Conservation (phyloP, 2,329 filamentous ascomycete species). For the Cladobotryum protrusum region DNA sequence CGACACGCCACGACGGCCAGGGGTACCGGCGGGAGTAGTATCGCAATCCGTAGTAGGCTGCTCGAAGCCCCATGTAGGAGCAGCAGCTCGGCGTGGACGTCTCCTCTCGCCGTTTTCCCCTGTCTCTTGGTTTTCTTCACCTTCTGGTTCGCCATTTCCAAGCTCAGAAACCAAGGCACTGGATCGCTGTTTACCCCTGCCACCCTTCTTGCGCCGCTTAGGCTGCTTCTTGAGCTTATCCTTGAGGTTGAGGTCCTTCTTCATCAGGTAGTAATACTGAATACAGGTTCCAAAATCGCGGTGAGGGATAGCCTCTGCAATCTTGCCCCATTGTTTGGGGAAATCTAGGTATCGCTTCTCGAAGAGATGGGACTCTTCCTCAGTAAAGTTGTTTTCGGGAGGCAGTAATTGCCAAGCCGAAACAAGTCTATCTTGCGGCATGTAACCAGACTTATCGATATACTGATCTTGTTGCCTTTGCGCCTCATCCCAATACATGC, state of each 20-base stretch:
- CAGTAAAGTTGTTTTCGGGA: slow-evolving; percentile 67
- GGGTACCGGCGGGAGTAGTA: slow-evolving; percentile 52
- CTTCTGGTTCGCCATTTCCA: slow-evolving; percentile 52
- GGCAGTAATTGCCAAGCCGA: slow-evolving; percentile 66
- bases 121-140: slow-evolving; percentile 49
- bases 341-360: slow-evolving; percentile 68
- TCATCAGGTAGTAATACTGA: slow-evolving; percentile 80
- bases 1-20: slow-evolving; percentile 43
- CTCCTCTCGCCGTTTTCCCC: slow-evolving; percentile 56
- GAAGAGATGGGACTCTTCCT: slow-evolving; percentile 63
- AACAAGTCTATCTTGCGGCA: slow-evolving; percentile 61
- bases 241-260: slow-evolving; percentile 68
- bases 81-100: slow-evolving; percentile 57
- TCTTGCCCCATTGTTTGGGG: slow-evolving; percentile 77
- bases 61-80: slow-evolving; percentile 66
- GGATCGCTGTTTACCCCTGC: slow-evolving; percentile 52
- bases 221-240: slow-evolving; percentile 64
- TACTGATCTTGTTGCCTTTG: slow-evolving; percentile 55
- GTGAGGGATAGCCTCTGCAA: slow-evolving; percentile 60
- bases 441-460: slow-evolving; percentile 58
- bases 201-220: slow-evolving; percentile 50
- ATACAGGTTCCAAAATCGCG: slow-evolving; percentile 76
- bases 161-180: slow-evolving; percentile 62
- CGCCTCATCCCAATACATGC: slow-evolving; percentile 59
- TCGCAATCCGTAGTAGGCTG: slow-evolving; percentile 55